Percentiles rank a stretch among this genome's conserved stretches.
Conservation (phyloP, 2,329 filamentous ascomycete genomes). For the Eutypella sp. region DNA sequence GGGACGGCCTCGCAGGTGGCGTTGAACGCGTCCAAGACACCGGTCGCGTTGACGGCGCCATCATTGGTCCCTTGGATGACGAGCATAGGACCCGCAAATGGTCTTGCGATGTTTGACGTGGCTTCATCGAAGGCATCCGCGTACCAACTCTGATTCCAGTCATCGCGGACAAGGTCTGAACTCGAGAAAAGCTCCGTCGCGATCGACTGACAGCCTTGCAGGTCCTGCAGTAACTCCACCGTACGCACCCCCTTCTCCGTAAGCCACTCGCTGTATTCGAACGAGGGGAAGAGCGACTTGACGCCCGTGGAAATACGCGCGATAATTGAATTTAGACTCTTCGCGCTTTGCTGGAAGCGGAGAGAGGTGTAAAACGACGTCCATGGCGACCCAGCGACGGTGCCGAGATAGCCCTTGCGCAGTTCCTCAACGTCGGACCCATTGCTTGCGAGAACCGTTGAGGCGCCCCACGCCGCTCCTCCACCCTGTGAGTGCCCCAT, state of each 20-base stretch:
- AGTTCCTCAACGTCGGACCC: not conserved
- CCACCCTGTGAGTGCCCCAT: conserved; percentile 4
- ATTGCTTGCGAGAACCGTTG: conserved; percentile 1
- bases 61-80: conserved; percentile 2
- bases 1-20: conserved; percentile 4
- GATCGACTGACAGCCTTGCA: conserved; percentile 2
- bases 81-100: conserved; percentile 5
- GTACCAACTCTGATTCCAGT: conserved; percentile 2
- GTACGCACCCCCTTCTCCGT: not conserved
- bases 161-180: not conserved
- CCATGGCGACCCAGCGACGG: not conserved
- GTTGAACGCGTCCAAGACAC: conserved; percentile 1
- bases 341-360: not conserved
- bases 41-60: not conserved
- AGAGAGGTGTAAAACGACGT: not conserved
- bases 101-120: not conserved
- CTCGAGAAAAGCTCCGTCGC: not conserved
- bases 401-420: not conserved
- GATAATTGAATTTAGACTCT: not conserved
- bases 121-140: conserved; percentile 1
- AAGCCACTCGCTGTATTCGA: conserved; percentile 1
- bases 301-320: conserved; percentile 1
- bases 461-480: conserved; percentile 2
- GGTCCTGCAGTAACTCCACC: conserved; percentile 2
- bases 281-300: conserved; percentile 1